Evolutionary conservation across 2,329 filamentous ascomycete species (phyloP), one percentile per base, ranked within the genome.

Genomic region (Fulvia fulva): DNA sequence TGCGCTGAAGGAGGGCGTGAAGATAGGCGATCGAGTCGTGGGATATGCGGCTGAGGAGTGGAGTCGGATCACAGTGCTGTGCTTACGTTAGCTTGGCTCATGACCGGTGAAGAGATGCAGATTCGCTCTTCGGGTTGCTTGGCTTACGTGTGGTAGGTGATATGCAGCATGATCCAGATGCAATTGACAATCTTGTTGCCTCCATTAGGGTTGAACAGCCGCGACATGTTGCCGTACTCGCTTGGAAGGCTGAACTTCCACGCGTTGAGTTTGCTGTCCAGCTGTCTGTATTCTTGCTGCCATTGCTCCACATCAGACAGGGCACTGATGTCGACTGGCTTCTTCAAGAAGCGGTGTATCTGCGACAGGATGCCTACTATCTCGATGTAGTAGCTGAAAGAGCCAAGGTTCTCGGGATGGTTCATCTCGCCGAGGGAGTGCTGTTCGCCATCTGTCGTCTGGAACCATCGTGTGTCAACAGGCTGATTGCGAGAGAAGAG

Each of bases 1-100:
- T 28, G 92, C 92, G 67, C 86, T 89, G 73, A 90, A 95, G 0
- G 90, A 95, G 0, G 91, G 90, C 0, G 89, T 92, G 76, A 96
- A 97, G 53, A 96, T 92, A 12, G 88, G 87, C 1, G 90, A 96
- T 30, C 90, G 83, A 3, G 90, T 94, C 4, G 91, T 95, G 3
- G 92, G 92, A 73, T 96, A 97, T 1, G 91, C 92, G 5, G 92
- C 91, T 1, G 91, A 96, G 0, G 91, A 96, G 76, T 96, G 91
- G 23, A 96, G 81, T 34, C 92, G 86, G 66, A 97, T 96, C 8
- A 96, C 87, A 47, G 91, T 89, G 0, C 82, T 85, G 63, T 21
- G 16, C 60, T 65, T 55, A 66, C 62, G 63, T 68, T 65, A 68
- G 62, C 60, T 25, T 32, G 50, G 8, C 19, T 52, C 9, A 23